Evolutionary conservation across 495 filamentous ascomycete species (phyloP).

Genomic region (Diplogelasinospora grovesii): DNA sequence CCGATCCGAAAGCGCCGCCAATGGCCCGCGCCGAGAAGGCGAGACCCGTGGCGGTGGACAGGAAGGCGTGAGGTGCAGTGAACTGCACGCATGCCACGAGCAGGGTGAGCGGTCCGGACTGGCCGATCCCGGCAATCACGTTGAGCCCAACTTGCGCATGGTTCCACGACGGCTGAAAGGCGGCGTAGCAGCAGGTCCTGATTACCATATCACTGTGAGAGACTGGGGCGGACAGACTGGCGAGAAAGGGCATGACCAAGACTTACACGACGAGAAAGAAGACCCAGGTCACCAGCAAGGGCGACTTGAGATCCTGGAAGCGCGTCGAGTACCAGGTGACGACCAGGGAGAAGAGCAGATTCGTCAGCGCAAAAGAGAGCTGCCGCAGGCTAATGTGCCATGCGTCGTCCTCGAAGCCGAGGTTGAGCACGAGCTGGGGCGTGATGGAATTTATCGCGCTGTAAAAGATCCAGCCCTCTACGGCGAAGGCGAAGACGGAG

Average conservation of each 20-base stretch:
- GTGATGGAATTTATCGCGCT: conserved; percentile 49
- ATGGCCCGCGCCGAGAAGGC: conserved; percentile 49
- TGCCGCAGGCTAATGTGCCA: conserved; percentile 44
- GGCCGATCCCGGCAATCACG: conserved; percentile 44
- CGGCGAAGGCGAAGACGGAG: conserved; percentile 47
- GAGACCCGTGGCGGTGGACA: conserved; percentile 48
- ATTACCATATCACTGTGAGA: no score
- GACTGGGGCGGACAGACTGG: no score
- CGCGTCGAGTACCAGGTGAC: conserved; percentile 44
- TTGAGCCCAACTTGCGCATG: conserved; percentile 42
- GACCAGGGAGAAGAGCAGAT: conserved; percentile 31
- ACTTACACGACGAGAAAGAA: conserved; percentile 43
- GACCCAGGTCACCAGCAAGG: conserved; percentile 41
- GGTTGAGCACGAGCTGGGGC: conserved; percentile 45
- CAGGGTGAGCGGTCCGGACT: conserved; percentile 44
- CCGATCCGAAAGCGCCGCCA: conserved; percentile 49
- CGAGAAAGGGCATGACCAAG: not conserved
- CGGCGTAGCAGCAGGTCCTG: conserved; percentile 41
- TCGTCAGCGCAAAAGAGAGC: conserved; percentile 34
- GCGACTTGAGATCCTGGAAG: conserved; percentile 45
- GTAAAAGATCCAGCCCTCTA: conserved; percentile 56
- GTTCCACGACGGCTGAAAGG: conserved; percentile 40
- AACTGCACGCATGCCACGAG: conserved; percentile 47
- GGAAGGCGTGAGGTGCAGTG: conserved; percentile 47
- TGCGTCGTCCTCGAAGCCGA: conserved; percentile 44